Conservation (phyloP, 345 rosid genomes). For the Brassica incana region DNA sequence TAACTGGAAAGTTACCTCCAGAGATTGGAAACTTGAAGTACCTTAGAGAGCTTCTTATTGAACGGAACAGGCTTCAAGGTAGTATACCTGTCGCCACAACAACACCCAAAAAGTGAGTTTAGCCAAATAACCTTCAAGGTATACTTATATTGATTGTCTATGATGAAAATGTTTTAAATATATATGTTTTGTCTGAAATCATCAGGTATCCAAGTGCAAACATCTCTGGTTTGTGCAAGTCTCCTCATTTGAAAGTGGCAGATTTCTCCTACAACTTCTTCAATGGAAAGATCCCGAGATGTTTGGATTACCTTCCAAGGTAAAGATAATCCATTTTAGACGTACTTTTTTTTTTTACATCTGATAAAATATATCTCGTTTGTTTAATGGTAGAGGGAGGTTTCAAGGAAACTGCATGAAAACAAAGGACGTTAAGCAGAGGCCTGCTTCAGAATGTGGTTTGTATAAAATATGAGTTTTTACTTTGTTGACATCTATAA, state of each 20-base stretch:
- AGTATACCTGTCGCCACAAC: constrained; percentile 53
- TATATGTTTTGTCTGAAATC: not conserved
- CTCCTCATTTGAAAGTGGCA: constrained; percentile 59
- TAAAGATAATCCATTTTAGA: constrained; percentile 26
- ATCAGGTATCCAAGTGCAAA: constrained; percentile 56
- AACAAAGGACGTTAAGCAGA: constrained; percentile 60
- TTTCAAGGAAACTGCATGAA: constrained; percentile 92
- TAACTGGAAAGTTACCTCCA: constrained; percentile 72
- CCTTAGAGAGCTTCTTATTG: constrained; percentile 75
- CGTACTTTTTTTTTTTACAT: not conserved
- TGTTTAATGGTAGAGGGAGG: constrained; percentile 52
- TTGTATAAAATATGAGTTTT: constrained; percentile 27
- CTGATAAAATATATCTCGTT: not conserved
- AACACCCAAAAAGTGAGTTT: constrained; percentile 21
- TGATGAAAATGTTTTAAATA: not conserved
- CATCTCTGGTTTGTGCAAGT: constrained; percentile 68
- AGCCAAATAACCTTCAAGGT: not conserved
- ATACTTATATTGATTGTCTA: not conserved
- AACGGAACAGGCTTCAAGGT: constrained; percentile 86
- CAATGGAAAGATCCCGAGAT: constrained; percentile 75
- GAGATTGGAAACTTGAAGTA: constrained; percentile 73
- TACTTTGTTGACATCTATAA: not conserved
- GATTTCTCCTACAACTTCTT: constrained; percentile 91
- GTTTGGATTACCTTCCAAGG: constrained; percentile 79
- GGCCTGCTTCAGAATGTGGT: constrained; percentile 77